phyloP scores from a whole-genome alignment of 148 eudicot species.

The Cornus suecica region DNA sequence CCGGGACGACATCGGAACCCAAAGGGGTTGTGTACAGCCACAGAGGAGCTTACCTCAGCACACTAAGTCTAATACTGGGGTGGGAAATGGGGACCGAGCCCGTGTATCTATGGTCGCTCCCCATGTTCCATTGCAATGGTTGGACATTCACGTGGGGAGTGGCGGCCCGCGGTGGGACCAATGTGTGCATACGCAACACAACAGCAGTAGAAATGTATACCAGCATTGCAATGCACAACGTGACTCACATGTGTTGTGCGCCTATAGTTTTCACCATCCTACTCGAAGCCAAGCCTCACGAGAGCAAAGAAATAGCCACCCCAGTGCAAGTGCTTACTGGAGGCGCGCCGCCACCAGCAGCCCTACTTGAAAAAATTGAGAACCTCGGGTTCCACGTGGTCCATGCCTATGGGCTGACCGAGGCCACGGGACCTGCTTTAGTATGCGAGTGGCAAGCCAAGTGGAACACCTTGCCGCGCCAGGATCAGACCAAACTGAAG shows the following conservation, averaged over 20 bases:
- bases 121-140: constrained; percentile 98
- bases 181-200: constrained; percentile 75
- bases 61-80: constrained; percentile 60
- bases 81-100: constrained; percentile 87
- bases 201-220: constrained; percentile 52
- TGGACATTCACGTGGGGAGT: constrained; percentile 99
- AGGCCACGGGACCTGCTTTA: constrained; percentile 85
- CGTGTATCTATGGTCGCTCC: constrained; percentile 80
- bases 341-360: constrained; percentile 83
- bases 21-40: constrained; percentile 91
- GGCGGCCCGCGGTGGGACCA: constrained; percentile 93
- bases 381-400: constrained; percentile 64
- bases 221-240: constrained; percentile 46
- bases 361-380: constrained; percentile 52
- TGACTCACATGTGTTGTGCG: constrained; percentile 91
- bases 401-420: constrained; percentile 89
- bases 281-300: constrained; percentile 45
- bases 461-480: constrained; percentile 54
- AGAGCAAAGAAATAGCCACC: constrained; percentile 20
- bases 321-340: constrained; percentile 68
- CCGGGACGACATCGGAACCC: constrained; percentile 83
- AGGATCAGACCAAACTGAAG: constrained; percentile 38
- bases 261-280: constrained; percentile 71
- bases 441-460: constrained; percentile 78
- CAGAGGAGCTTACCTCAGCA: constrained; percentile 81